Base-by-base conservation (phyloP, 2,329 filamentous ascomycete species). In the Neonectria hederae region DNA sequence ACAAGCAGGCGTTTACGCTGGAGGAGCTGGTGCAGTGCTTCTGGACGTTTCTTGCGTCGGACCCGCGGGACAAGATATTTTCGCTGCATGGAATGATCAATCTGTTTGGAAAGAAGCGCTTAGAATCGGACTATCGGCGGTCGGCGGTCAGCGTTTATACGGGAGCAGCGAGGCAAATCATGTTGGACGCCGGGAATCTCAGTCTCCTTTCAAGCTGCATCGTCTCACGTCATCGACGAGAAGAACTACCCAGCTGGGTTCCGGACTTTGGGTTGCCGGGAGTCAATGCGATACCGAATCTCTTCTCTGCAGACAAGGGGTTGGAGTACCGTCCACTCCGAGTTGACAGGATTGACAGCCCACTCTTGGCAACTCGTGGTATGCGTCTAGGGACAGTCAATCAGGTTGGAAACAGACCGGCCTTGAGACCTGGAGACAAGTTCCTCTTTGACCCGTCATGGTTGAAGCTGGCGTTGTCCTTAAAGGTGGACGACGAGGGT, bases 11-110 rank as follows among this genome's bases (percentile, higher is more conserved):
- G 5, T 73, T 75, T 26, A 60, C 26, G 21, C 48, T 74, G 45
- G 58, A 55, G 10, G 42, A 65, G 19, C 54, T 74, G 30, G 53
- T 71, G 14, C 30, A 55, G 17, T 63, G 66, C 32, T 71, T 75
- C 42, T 71, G 71, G 70, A 73, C 72, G 0, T 72, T 74, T 56
- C 54, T 64, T 1, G 70, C 74, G 2, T 68, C 72, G 13, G 67
- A 74, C 7, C 65, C 72, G 2, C 64, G 67, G 3, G 74, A 75
- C 48, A 75, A 74, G 52, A 45, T 75, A 0, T 75, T 74, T 45
- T 69, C 72, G 3, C 45, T 72, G 1, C 65, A 70, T 14, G 72
- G 72, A 2, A 51, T 76, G 2, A n/a, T 74, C 14, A 69, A 75
- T 21, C 53, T 56, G 17, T 70, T 73, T 46, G 46, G 67, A 1